Conservation (phyloP, 495 filamentous ascomycete genomes). For the Stereocaulon alpinum region DNA sequence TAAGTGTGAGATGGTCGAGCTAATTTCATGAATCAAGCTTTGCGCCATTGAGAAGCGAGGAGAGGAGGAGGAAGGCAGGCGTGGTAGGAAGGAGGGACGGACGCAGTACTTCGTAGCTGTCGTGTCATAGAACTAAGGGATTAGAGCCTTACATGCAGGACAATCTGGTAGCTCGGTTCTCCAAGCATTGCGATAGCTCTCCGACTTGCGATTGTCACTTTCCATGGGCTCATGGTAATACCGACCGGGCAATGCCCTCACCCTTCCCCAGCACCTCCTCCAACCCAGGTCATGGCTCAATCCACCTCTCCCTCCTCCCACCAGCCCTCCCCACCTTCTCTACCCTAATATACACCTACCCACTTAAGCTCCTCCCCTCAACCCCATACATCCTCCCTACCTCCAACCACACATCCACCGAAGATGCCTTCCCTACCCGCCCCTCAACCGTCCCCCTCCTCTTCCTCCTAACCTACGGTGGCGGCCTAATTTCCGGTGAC, state of each 20-base stretch:
- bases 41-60: too few relatives aligned
- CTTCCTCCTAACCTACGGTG: slow-evolving; percentile 90
- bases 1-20: too few relatives aligned
- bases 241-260: slow-evolving; percentile 24
- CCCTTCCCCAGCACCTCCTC: slow-evolving; percentile 64
- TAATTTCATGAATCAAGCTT: too few relatives aligned
- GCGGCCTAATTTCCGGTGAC: slow-evolving; percentile 83
- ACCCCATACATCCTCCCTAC: slow-evolving; percentile 42
- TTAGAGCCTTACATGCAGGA: too few relatives aligned
- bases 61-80: too few relatives aligned
- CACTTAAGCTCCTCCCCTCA: slow-evolving; percentile 77
- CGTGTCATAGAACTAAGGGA: too few relatives aligned
- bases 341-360: slow-evolving; percentile 78
- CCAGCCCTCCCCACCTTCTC: slow-evolving; percentile 61
- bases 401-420: too few relatives aligned
- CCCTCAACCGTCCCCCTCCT: slow-evolving; percentile 40
- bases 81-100: too few relatives aligned
- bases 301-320: slow-evolving; percentile 63
- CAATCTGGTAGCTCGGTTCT: too few relatives aligned
- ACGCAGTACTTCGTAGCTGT: too few relatives aligned
- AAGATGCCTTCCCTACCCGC: too few relatives aligned
- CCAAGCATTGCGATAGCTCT: too few relatives aligned
- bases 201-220: slow-evolving; percentile 42
- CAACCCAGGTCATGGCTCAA: slow-evolving; percentile 63
- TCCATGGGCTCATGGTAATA: not conserved